Percentiles rank a stretch among this genome's conserved stretches.
phyloP scores from a whole-genome alignment of 2,329 filamentous ascomycete genomes.

The Neofusicoccum umdonicola region DNA sequence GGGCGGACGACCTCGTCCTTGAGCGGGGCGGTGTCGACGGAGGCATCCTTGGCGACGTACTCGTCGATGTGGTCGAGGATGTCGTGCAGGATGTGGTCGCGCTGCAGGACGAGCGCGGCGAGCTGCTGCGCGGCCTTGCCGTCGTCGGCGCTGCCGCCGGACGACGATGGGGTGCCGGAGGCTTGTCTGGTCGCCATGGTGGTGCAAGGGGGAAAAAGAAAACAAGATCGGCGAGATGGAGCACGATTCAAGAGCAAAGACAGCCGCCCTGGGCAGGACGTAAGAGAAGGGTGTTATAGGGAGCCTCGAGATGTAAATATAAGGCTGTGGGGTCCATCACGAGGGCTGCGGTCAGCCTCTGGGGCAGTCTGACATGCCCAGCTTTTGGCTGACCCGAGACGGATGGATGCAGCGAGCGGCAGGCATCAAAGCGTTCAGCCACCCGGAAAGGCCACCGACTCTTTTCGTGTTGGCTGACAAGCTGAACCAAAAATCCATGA shows the following conservation, averaged over 20 bases:
- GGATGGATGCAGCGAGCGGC: not conserved
- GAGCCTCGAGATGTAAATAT: not conserved
- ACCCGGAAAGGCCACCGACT: not conserved
- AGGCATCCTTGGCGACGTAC: not conserved
- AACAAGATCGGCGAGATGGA: no score
- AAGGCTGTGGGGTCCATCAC: not conserved
- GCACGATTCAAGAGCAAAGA: no score
- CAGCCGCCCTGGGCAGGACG: no score
- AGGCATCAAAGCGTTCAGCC: not conserved
- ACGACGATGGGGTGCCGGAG: no score
- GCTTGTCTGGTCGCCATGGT: no score
- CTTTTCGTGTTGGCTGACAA: not conserved
- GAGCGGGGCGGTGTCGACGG: conserved; percentile 27
- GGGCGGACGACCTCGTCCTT: conserved; percentile 30
- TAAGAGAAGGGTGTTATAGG: no score
- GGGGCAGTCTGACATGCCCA: not conserved
- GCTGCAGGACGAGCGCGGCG: conserved; percentile 7
- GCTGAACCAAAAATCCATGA: no score
- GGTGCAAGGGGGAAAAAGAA: no score
- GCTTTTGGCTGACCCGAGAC: not conserved
- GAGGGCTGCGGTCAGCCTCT: not conserved
- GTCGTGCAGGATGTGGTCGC: conserved; percentile 32
- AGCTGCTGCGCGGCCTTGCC: not conserved
- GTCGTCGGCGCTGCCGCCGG: no score
- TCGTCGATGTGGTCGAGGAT: conserved; percentile 33